Evolutionary conservation across 192 early-diverging fungal genomes (phyloP).

Genomic region (Umbelopsis sp.): DNA sequence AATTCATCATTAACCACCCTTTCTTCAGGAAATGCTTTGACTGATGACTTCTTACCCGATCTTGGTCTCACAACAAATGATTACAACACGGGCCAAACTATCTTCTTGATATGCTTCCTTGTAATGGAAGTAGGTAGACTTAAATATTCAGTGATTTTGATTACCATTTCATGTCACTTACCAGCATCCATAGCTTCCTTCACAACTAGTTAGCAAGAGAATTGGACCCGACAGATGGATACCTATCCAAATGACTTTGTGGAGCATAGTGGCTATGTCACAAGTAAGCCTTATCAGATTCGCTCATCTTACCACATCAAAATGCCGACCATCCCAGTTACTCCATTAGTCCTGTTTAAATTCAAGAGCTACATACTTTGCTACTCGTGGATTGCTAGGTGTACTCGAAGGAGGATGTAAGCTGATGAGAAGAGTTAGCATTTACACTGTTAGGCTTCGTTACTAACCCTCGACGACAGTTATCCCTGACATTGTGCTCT

Average conservation of each 20-base stretch:
- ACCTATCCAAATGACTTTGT: slow-evolving; percentile 52
- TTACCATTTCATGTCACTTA: neutral
- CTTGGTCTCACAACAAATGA: slow-evolving; percentile 43
- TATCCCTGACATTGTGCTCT: slow-evolving; percentile 52
- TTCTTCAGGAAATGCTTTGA: slow-evolving; percentile 37
- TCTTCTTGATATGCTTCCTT: slow-evolving; percentile 45
- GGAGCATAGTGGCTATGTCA: slow-evolving; percentile 45
- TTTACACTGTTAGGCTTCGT: neutral
- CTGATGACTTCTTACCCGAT: slow-evolving; percentile 43
- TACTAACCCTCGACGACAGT: neutral
- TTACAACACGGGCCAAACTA: slow-evolving; percentile 44
- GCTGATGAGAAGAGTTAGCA: neutral
- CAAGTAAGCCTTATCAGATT: slow-evolving; percentile 10
- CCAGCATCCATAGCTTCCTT: slow-evolving; percentile 40
- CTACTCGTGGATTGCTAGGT: slow-evolving; percentile 46
- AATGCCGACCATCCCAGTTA: neutral
- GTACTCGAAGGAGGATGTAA: slow-evolving; percentile 46
- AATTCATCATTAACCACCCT: neutral
- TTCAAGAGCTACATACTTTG: slow-evolving; percentile 35
- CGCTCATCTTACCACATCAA: neutral
- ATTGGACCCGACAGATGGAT: slow-evolving; percentile 54
- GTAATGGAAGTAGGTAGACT: neutral
- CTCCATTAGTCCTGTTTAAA: slow-evolving; percentile 27
- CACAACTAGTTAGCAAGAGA: slow-evolving; percentile 45
- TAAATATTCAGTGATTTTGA: neutral